Percentiles rank a stretch among this genome's conserved stretches.
Evolutionary conservation across 1,139 yeast genomes (phyloP).

Genomic region (Candida tropicalis): DNA sequence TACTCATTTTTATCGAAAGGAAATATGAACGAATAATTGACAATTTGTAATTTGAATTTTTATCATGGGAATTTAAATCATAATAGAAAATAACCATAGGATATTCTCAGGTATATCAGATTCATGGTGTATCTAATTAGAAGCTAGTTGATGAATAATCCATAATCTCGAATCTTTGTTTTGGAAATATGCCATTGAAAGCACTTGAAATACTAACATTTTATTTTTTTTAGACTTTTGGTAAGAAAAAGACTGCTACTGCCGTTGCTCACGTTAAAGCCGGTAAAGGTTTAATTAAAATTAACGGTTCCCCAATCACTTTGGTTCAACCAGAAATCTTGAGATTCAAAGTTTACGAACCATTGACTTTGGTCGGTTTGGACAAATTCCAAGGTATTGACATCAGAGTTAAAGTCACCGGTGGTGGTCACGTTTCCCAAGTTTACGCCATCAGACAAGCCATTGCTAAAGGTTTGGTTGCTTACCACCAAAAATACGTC

Average conservation of each 20-base stretch:
- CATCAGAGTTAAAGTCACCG: constrained; percentile 98
- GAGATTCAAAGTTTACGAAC: constrained; percentile 99
- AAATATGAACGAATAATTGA: too few species aligned
- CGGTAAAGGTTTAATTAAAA: constrained; percentile 99
- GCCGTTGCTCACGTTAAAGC: constrained; percentile 99
- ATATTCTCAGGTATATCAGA: too few species aligned
- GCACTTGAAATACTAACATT: constrained; percentile 43
- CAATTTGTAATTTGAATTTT: too few species aligned
- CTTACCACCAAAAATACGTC: constrained; percentile 98
- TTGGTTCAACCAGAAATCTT: constrained; percentile 98
- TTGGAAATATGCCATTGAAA: too few species aligned
- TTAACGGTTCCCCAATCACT: constrained; percentile 99
- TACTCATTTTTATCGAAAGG: too few species aligned
- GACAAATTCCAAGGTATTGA: constrained; percentile 98
- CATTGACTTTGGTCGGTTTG: constrained; percentile 95
- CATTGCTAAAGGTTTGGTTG: constrained; percentile 98
- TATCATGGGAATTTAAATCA: too few species aligned
- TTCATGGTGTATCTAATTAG: too few species aligned
- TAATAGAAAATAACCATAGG: too few species aligned
- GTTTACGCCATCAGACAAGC: constrained; percentile 99
- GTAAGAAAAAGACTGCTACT: constrained; percentile 99
- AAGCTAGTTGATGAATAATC: too few species aligned
- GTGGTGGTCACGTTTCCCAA: constrained; percentile 99
- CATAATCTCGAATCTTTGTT: too few species aligned
- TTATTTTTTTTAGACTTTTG: constrained; percentile 73